A percentile compares a stretch with the other conserved stretches of the same genome.
phyloP scores from a whole-genome alignment of 2,329 filamentous ascomycete species.

The Pyrenochaeta sp. region DNA sequence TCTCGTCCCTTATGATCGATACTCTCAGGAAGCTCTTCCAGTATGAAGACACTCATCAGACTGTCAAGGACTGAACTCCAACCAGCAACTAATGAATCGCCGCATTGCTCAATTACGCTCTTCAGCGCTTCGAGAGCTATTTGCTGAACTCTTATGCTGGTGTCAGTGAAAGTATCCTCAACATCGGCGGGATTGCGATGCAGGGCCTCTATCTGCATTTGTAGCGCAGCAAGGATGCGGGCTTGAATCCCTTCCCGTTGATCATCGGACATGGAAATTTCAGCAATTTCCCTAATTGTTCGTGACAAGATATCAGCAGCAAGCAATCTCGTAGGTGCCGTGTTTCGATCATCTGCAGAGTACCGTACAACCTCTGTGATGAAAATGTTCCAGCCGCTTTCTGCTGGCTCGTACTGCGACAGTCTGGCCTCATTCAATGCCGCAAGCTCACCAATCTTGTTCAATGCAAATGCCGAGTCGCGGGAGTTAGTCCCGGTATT shows the following conservation, averaged over 20 bases:
- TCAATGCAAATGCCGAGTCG: constrained; percentile 58
- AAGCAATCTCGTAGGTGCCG: constrained; percentile 56
- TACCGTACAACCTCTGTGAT: constrained; percentile 62
- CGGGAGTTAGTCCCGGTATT: constrained; percentile 51
- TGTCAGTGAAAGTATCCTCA: constrained; percentile 66
- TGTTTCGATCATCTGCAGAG: constrained; percentile 50
- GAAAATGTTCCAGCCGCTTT: constrained; percentile 80
- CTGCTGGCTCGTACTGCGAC: constrained; percentile 69
- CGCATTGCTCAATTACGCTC: constrained; percentile 84
- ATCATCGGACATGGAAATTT: constrained; percentile 60
- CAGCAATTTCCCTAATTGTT: constrained; percentile 57
- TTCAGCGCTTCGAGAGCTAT: constrained; percentile 82
- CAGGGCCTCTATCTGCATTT: constrained; percentile 67
- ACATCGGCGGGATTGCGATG: constrained; percentile 60
- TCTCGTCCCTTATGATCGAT: not conserved
- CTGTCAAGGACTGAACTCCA: constrained; percentile 90
- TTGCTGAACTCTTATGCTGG: constrained; percentile 81
- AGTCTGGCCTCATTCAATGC: constrained; percentile 66
- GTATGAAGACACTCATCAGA: constrained; percentile 78
- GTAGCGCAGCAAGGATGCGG: constrained; percentile 74
- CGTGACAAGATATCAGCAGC: constrained; percentile 61
- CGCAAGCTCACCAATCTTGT: constrained; percentile 58
- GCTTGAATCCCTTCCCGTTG: constrained; percentile 67
- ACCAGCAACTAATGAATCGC: constrained; percentile 80
- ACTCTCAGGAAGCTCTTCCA: not conserved